Percentiles rank a stretch among this genome's conserved stretches.
Conservation (phyloP, 352 stramenopile species). For the Lagenidium giganteum region DNA sequence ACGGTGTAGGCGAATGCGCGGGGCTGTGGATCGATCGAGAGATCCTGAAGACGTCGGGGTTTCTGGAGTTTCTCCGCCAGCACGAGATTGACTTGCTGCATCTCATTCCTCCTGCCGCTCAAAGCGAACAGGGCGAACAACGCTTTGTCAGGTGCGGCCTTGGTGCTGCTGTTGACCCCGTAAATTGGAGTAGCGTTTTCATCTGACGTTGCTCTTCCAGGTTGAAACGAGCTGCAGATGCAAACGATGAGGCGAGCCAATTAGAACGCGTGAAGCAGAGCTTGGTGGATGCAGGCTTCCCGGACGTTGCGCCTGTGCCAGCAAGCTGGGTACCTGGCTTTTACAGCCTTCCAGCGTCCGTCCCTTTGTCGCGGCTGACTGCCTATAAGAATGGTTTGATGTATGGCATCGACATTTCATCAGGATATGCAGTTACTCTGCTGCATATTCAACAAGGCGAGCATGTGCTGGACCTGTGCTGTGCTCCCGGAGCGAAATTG, state of each 20-base stretch:
- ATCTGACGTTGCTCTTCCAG: no score
- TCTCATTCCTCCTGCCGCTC: no score
- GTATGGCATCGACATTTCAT: constrained; percentile 85
- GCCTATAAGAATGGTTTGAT: constrained; percentile 48
- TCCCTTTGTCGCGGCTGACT: constrained; percentile 33
- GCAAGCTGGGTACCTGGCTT: constrained; percentile 58
- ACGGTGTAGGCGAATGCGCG: not conserved
- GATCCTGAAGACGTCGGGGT: constrained; percentile 41
- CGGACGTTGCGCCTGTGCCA: constrained; percentile 3
- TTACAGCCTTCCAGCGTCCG: constrained; percentile 48
- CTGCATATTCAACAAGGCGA: constrained; percentile 61
- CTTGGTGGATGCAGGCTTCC: constrained; percentile 5
- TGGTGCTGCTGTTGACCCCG: not conserved
- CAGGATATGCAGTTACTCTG: constrained; percentile 59
- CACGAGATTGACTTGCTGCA: no score
- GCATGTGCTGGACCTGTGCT: constrained; percentile 93
- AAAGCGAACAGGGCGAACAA: constrained; percentile 19
- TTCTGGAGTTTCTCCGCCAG: constrained; percentile 46
- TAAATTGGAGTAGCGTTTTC: constrained; percentile 1
- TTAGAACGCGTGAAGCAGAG: constrained; percentile 4
- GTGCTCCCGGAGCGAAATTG: constrained; percentile 90
- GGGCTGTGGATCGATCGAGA: constrained; percentile 28
- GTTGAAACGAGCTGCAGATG: no score
- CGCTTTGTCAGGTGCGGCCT: constrained; percentile 61
- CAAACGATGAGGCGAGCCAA: no score